Conservation (phyloP, 73 alveolate species). For the Paraurostyla sp. region DNA sequence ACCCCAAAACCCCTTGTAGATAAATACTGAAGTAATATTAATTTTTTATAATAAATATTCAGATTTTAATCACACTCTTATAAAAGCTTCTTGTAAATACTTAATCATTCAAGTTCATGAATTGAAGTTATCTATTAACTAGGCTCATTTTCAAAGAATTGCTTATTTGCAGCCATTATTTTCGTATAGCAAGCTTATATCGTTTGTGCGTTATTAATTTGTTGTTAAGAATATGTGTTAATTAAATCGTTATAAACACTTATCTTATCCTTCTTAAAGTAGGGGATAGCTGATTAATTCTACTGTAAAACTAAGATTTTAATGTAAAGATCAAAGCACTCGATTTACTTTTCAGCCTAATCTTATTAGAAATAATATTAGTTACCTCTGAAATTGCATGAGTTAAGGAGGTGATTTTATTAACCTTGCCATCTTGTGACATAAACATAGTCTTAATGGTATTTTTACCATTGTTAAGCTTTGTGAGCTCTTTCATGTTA, state of each 20-base stretch:
- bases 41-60: neutral
- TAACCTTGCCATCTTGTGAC: conserved; percentile 31
- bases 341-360: conserved; percentile 55
- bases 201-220: conserved; percentile 29
- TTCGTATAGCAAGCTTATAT: conserved; percentile 18
- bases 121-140: conserved; percentile 7
- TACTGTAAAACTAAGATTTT: neutral
- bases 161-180: conserved; percentile 39
- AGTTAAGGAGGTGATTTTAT: conserved; percentile 35
- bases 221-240: conserved; percentile 33
- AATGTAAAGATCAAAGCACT: conserved; percentile 17
- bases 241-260: conserved; percentile 37
- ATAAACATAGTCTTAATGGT: conserved; percentile 11
- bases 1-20: conserved; percentile 10
- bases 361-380: neutral
- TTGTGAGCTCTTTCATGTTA: neutral
- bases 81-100: neutral
- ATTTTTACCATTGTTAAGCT: conserved; percentile 35
- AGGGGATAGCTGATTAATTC: conserved; percentile 48
- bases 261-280: conserved; percentile 55
- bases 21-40: neutral
- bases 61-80: neutral
- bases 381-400: conserved; percentile 1
- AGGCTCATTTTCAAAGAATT: conserved; percentile 33
- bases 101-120: conserved; percentile 35